Evolutionary conservation across 208 protist species (phyloP).

Genomic region (Crithidia sp.): DNA sequence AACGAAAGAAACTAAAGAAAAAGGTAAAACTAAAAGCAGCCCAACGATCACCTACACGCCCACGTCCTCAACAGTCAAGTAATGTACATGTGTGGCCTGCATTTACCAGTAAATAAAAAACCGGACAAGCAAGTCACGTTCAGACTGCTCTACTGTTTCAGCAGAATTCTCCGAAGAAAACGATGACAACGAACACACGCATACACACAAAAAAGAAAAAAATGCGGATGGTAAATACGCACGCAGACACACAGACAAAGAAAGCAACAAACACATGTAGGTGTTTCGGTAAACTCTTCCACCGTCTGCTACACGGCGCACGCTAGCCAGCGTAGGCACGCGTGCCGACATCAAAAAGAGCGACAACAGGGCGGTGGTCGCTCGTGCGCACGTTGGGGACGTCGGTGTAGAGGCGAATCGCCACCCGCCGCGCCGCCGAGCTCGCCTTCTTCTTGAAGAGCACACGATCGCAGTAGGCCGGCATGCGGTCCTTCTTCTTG

Average conservation of each 20-base stretch:
- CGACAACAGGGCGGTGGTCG: constrained; percentile 87
- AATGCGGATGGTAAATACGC: not conserved
- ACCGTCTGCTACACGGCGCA: no score
- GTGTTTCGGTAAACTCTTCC: no score
- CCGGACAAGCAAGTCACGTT: no score
- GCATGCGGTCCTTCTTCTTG: constrained; percentile 73
- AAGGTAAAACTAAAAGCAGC: no score
- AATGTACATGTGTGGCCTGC: no score
- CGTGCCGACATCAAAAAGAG: constrained; percentile 78
- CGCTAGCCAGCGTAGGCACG: constrained; percentile 17
- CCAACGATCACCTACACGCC: no score
- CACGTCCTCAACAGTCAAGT: no score
- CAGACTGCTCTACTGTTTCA: no score
- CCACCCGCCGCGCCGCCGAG: constrained; percentile 42
- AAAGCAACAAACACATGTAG: not conserved
- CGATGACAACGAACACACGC: not conserved
- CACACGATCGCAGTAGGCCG: constrained; percentile 88
- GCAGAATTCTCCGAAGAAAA: no score
- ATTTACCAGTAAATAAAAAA: no score
- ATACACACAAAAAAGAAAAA: not conserved
- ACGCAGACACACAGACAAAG: not conserved
- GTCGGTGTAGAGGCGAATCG: constrained; percentile 80
- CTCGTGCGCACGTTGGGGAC: constrained; percentile 79
- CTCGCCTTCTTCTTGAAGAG: constrained; percentile 65
- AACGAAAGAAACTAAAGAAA: no score